phyloP scores from a whole-genome alignment of 2,329 filamentous ascomycete genomes.

The Seiridium cupressi region DNA sequence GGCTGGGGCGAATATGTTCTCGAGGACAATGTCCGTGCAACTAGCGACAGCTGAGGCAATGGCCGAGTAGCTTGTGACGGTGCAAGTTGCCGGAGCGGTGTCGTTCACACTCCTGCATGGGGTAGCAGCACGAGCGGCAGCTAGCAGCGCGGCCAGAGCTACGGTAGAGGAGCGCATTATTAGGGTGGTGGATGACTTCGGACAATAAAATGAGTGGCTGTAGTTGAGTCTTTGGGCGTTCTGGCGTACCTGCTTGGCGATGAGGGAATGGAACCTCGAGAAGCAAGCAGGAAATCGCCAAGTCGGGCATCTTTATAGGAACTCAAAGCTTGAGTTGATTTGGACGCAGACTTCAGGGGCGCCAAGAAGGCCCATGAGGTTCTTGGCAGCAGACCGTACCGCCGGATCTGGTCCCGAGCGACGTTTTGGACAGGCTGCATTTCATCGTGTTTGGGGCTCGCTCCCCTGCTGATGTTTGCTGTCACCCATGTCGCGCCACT shows the following conservation, averaged over 20 bases:
- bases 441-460: conserved; percentile 3
- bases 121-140: neutral
- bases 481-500: neutral
- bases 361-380: neutral
- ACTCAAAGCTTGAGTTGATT: neutral
- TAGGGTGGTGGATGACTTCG: neutral
- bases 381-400: neutral
- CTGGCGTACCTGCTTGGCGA: neutral
- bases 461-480: neutral
- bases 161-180: conserved; percentile 1
- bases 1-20: conserved; percentile 31
- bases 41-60: conserved; percentile 18
- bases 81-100: neutral
- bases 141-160: neutral
- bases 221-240: neutral
- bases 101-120: neutral
- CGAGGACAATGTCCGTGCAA: conserved; percentile 35
- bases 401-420: neutral
- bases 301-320: neutral
- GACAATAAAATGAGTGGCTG: neutral
- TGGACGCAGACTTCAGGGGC: neutral
- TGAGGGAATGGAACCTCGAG: neutral
- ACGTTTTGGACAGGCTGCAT: neutral
- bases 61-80: neutral
- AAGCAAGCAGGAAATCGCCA: neutral